phyloP scores from a whole-genome alignment of 108 stramenopile genomes.

The Parietichytrium sp. region DNA sequence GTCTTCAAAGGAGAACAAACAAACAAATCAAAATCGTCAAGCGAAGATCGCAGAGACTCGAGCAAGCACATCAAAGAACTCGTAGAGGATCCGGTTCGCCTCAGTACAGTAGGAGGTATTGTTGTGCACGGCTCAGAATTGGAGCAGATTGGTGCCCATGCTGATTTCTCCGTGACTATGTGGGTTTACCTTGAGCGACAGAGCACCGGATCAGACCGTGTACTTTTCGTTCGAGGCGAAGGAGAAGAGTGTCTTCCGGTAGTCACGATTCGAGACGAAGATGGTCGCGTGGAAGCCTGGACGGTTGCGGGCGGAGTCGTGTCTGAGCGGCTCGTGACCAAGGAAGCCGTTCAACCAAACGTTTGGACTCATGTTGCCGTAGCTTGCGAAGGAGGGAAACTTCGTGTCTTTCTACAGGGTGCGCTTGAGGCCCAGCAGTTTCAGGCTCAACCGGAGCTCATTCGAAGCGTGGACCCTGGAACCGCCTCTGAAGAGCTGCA shows the following conservation, averaged over 20 bases:
- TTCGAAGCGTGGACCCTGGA: background rate
- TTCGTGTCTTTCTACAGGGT: constrained; percentile 57
- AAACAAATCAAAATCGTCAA: background rate
- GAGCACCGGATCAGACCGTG: background rate
- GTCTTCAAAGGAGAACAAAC: background rate
- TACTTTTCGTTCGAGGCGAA: constrained; percentile 1
- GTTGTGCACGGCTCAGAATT: background rate
- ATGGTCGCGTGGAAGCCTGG: constrained; percentile 5
- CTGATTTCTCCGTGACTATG: background rate
- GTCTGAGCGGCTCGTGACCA: constrained; percentile 46
- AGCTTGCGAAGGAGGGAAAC: constrained; percentile 53
- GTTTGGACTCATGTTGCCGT: constrained; percentile 58
- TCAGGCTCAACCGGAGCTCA: background rate
- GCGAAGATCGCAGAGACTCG: background rate
- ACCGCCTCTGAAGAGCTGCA: too few species aligned
- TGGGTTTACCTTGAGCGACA: constrained; percentile 24
- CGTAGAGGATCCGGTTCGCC: background rate
- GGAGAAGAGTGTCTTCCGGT: background rate
- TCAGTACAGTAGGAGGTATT: background rate
- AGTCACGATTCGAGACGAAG: background rate
- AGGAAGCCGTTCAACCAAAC: constrained; percentile 48
- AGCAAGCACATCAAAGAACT: background rate
- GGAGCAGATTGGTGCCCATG: background rate
- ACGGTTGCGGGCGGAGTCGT: constrained; percentile 41
- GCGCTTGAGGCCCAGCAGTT: constrained; percentile 45